Percentiles rank a stretch among this genome's conserved stretches.
phyloP scores from a whole-genome alignment of 108 stramenopile genomes.

The Schizochytrium sp. region DNA sequence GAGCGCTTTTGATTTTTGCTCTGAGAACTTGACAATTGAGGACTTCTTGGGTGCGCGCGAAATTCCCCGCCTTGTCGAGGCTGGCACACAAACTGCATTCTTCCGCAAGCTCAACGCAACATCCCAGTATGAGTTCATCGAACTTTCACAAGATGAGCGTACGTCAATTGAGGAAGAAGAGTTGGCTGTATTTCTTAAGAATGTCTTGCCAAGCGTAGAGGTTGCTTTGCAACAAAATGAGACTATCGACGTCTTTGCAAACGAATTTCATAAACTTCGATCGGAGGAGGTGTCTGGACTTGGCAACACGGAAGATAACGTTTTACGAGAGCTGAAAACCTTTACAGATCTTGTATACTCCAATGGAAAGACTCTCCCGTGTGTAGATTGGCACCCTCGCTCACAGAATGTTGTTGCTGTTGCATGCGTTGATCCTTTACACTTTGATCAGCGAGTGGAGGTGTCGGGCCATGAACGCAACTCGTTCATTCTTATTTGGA shows the following conservation, averaged over 20 bases:
- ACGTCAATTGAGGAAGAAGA: background rate
- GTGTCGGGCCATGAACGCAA: slow-evolving; percentile 62
- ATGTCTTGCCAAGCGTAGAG: slow-evolving; percentile 69
- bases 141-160: background rate
- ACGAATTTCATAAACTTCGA: slow-evolving; percentile 60
- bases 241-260: slow-evolving; percentile 78
- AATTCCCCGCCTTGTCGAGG: slow-evolving; percentile 58
- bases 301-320: slow-evolving; percentile 67
- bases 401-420: slow-evolving; percentile 72
- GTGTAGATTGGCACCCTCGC: slow-evolving; percentile 76
- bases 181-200: slow-evolving; percentile 62
- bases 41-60: slow-evolving; percentile 20
- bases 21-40: slow-evolving; percentile 6
- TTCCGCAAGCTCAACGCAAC: slow-evolving; percentile 71
- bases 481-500: slow-evolving; percentile 75
- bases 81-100: slow-evolving; percentile 74
- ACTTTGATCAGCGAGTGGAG: slow-evolving; percentile 75
- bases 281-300: slow-evolving; percentile 61
- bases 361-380: slow-evolving; percentile 69
- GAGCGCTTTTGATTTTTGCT: slow-evolving; percentile 56
- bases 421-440: slow-evolving; percentile 68
- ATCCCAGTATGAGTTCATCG: slow-evolving; percentile 72
- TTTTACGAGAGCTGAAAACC: slow-evolving; percentile 76
- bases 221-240: slow-evolving; percentile 81
- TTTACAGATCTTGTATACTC: slow-evolving; percentile 77